Conservation (phyloP, 495 filamentous ascomycete species). For the Penicillium macrosclerotiorum region DNA sequence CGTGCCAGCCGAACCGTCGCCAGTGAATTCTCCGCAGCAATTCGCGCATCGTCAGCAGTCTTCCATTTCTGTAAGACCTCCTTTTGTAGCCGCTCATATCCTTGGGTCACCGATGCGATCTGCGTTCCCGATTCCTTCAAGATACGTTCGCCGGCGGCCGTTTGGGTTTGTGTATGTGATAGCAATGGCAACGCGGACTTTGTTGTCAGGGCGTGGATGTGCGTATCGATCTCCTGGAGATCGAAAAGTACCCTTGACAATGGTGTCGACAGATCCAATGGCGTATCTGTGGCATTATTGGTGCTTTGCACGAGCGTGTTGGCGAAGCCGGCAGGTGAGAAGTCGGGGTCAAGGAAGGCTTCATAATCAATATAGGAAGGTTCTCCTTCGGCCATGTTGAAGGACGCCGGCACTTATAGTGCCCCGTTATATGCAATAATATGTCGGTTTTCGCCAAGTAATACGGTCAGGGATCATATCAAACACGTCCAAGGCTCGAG, state of each 20-base stretch:
- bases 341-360: constrained; percentile 79
- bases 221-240: constrained; percentile 93
- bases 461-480: no score
- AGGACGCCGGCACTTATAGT: background rate
- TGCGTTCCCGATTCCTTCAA: constrained; percentile 72
- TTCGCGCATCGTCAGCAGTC: constrained; percentile 72
- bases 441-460: no score
- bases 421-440: no score
- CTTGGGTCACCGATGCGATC: constrained; percentile 73
- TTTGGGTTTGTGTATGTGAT: constrained; percentile 69
- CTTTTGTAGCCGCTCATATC: constrained; percentile 76
- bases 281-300: constrained; percentile 87
- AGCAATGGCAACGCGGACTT: constrained; percentile 82
- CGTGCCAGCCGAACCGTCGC: constrained; percentile 74
- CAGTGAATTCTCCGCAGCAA: constrained; percentile 71
- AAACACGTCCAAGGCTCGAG: no score
- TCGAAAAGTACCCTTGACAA: constrained; percentile 94
- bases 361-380: constrained; percentile 97
- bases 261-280: constrained; percentile 89
- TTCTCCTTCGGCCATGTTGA: constrained; percentile 40
- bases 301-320: constrained; percentile 84
- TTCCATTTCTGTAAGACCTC: constrained; percentile 81
- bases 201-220: constrained; percentile 87
- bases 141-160: constrained; percentile 64
- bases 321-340: constrained; percentile 78